Evolutionary conservation across 2,329 filamentous ascomycete species (phyloP).

Genomic region (Calonectria pseudoturangicola): DNA sequence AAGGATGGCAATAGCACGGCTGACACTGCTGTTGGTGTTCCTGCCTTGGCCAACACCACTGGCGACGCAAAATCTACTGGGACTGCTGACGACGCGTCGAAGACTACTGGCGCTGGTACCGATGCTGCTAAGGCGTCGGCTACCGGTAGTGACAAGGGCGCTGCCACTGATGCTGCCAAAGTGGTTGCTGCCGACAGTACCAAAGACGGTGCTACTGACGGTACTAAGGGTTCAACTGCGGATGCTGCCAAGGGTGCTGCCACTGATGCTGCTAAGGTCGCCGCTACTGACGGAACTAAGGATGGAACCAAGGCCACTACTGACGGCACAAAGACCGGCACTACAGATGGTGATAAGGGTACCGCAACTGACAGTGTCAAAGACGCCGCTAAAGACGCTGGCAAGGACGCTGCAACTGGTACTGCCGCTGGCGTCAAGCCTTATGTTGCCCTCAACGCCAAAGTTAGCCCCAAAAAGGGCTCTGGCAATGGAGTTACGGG

Average conservation of each 20-base stretch:
- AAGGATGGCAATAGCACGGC: not conserved
- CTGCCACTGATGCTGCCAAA: not conserved
- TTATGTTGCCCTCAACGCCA: slow-evolving; percentile 1
- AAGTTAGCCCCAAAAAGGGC: slow-evolving; percentile 3
- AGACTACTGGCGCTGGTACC: not conserved
- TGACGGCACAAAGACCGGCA: not conserved
- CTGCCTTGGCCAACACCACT: not conserved
- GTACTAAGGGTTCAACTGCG: not conserved
- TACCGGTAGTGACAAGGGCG: not conserved
- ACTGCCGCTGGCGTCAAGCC: not conserved
- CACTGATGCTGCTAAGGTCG: not conserved
- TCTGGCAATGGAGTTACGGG: not conserved
- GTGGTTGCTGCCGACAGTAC: not conserved
- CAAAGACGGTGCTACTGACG: no score
- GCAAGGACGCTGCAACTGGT: not conserved
- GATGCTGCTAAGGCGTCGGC: not conserved
- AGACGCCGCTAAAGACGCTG: not conserved
- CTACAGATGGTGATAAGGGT: not conserved
- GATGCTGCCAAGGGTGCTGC: not conserved
- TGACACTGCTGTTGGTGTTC: not conserved
- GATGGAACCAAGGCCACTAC: no score
- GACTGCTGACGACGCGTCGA: not conserved
- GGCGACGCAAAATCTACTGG: not conserved
- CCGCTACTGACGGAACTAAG: not conserved
- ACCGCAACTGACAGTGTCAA: not conserved